Base-by-base conservation (phyloP, 2,329 filamentous ascomycete species). In the Diaporthe destruens region DNA sequence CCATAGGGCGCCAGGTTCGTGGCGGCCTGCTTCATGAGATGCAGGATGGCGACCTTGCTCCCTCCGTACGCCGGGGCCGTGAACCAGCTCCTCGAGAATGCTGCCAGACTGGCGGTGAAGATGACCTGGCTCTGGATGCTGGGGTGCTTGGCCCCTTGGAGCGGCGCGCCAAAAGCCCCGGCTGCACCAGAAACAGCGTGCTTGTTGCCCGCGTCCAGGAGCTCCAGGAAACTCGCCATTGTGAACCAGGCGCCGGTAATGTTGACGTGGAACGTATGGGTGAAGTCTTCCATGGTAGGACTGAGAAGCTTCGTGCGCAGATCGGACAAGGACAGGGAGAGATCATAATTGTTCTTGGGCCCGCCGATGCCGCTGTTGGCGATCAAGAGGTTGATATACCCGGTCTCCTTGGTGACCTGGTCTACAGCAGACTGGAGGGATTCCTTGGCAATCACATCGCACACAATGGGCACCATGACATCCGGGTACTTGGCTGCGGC, bases 21-120 rank as follows among this genome's bases (percentile, higher is more conserved):
- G 20, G 88, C 87, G 78, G 93, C 86, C 76, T 93, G 87, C 81
- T 93, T 93, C 3, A 88, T 89, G 36, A 94, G 78, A 69, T 94
- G 91, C 18, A 90, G 85, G 0, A 91, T 87, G 0, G 90, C 92
- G 0, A 88, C 91, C 80, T 95, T 94, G 76, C 88, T 90, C 0
- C 88, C 86, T 74, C 91, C 90, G 80, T 94, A 94, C 1, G 87
- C 86, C 76, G 92, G 92, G 76, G 92, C 87, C 23, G 89, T 87
- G 75, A 89, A 86, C 0, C 87, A 80, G 25, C 86, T 82, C 44
- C 91, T 87, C 79, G 91, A 88, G 72, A 90, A 90, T 1, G 88
- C 90, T 0, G 87, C 89, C 77, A 93, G 90, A 63, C 88, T 91
- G 20, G 87, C 87, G 53, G 91, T 93, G 74, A 92, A 89, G 74